phyloP scores from a whole-genome alignment of 2,329 filamentous ascomycete genomes.

The Huntiella abstrusa region DNA sequence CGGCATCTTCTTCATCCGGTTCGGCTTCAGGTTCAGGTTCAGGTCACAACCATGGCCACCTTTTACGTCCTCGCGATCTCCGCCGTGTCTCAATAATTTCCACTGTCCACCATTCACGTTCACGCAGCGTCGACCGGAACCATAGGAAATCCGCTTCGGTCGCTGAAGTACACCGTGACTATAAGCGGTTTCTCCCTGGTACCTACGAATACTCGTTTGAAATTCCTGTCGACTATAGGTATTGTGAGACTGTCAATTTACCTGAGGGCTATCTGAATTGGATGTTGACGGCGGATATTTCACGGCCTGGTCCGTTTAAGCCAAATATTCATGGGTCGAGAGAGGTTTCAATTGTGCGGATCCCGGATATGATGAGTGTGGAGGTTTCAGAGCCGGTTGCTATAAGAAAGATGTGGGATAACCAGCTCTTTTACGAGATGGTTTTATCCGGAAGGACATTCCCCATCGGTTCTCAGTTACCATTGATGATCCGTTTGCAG shows the following conservation, averaged over 20 bases:
- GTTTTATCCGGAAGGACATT: conserved; percentile 93
- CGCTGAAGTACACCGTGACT: conserved; percentile 51
- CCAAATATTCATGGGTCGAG: conserved; percentile 68
- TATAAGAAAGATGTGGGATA: conserved; percentile 85
- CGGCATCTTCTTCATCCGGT: conserved; percentile 1
- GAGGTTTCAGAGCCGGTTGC: conserved; percentile 88
- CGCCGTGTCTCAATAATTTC: conserved; percentile 3
- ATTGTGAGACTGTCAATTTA: conserved; percentile 75
- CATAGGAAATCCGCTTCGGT: conserved; percentile 35
- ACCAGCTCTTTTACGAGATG: conserved; percentile 89
- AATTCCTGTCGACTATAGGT: conserved; percentile 69
- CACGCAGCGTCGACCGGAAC: conserved; percentile 68
- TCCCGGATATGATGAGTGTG: conserved; percentile 71
- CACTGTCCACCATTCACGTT: conserved; percentile 39
- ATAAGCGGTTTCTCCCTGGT: conserved; percentile 67
- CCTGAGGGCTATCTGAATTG: conserved; percentile 77
- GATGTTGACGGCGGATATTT: conserved; percentile 67
- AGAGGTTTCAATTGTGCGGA: conserved; percentile 67
- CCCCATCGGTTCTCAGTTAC: conserved; percentile 68
- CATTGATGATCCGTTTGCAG: conserved; percentile 85
- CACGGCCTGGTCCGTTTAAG: conserved; percentile 76
- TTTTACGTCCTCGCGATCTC: background rate
- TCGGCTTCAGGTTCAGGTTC: background rate
- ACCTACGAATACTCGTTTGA: conserved; percentile 57
- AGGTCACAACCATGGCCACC: background rate